Evolutionary conservation across 2,329 filamentous ascomycete genomes (phyloP).

Genomic region (Thelonectria discophora): DNA sequence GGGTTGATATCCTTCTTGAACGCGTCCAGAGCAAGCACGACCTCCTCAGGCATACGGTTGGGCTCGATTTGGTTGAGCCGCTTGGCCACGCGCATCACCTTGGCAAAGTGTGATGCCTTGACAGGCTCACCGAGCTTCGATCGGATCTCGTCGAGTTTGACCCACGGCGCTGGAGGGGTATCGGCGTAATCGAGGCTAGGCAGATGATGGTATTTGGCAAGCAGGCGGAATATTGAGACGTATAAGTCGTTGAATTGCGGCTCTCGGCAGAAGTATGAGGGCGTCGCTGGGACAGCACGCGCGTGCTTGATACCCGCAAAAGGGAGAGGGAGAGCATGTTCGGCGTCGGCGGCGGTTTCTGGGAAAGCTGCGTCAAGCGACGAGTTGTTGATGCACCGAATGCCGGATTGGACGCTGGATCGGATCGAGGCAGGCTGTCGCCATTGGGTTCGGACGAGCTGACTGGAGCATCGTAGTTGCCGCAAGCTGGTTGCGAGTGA

Average conservation of each 20-base stretch:
- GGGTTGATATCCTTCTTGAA: constrained; percentile 83
- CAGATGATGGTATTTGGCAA: constrained; percentile 76
- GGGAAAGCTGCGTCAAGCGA: constrained; percentile 24
- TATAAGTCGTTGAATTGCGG: constrained; percentile 87
- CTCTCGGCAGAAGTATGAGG: constrained; percentile 93
- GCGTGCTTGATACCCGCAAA: constrained; percentile 59
- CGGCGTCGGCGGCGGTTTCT: constrained; percentile 33
- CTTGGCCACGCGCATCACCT: constrained; percentile 78
- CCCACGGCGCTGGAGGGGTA: constrained; percentile 81
- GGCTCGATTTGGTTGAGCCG: constrained; percentile 88
- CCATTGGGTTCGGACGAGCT: constrained; percentile 44
- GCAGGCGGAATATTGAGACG: constrained; percentile 75
- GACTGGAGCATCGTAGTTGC: constrained; percentile 48
- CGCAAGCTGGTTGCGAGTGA: constrained; percentile 47
- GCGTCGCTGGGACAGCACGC: constrained; percentile 82
- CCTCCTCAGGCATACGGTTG: constrained; percentile 74
- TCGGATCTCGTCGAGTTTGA: constrained; percentile 79
- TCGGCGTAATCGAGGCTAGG: constrained; percentile 73
- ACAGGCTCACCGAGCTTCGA: constrained; percentile 75
- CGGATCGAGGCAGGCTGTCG: constrained; percentile 39
- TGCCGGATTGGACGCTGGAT: constrained; percentile 37
- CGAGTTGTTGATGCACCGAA: constrained; percentile 41
- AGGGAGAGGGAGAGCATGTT: constrained; percentile 38
- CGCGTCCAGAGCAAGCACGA: constrained; percentile 68
- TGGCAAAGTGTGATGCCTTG: constrained; percentile 79